Conservation (phyloP, 495 filamentous ascomycete species). For the Sporormia fimetaria region DNA sequence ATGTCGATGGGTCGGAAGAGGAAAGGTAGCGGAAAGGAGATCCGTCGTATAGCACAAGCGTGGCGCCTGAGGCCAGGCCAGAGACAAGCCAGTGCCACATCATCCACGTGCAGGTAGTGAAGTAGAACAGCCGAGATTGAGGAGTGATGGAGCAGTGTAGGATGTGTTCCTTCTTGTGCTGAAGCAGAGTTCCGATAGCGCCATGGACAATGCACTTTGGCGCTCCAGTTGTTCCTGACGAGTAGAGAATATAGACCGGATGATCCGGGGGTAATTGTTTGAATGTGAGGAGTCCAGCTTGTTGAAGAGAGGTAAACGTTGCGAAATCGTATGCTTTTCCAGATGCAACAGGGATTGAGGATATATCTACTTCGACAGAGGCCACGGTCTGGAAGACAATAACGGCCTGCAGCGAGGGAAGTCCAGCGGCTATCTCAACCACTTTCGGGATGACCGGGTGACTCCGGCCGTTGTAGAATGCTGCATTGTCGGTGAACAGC, state of each 20-base stretch:
- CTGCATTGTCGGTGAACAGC: conserved; percentile 76
- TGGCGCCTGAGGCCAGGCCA: conserved; percentile 64
- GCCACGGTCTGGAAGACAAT: conserved; percentile 58
- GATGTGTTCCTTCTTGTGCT: conserved; percentile 89
- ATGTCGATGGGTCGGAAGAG: conserved; percentile 21
- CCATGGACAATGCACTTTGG: conserved; percentile 91
- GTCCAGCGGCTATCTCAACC: conserved; percentile 50
- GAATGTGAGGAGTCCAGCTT: conserved; percentile 44
- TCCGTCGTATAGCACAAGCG: conserved; percentile 77
- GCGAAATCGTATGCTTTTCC: conserved; percentile 43
- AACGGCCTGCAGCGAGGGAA: conserved; percentile 52
- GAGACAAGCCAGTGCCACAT: conserved; percentile 97
- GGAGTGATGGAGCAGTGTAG: conserved; percentile 67
- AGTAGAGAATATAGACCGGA: conserved; percentile 82
- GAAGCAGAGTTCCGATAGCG: conserved; percentile 72
- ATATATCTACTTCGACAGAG: conserved; percentile 38
- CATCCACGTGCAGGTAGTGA: conserved; percentile 89
- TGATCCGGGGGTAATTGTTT: conserved; percentile 66
- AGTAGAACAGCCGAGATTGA: conserved; percentile 63
- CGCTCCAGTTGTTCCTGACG: conserved; percentile 76
- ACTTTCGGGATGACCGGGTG: conserved; percentile 65
- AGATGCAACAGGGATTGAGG: conserved; percentile 35
- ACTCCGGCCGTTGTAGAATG: conserved; percentile 76
- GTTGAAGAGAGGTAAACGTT: conserved; percentile 33
- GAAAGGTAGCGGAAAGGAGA: conserved; percentile 54